A percentile compares a stretch with the other conserved stretches of the same genome.
Conservation (phyloP, 139 green algal genomes). For the Marvania coccoides region DNA sequence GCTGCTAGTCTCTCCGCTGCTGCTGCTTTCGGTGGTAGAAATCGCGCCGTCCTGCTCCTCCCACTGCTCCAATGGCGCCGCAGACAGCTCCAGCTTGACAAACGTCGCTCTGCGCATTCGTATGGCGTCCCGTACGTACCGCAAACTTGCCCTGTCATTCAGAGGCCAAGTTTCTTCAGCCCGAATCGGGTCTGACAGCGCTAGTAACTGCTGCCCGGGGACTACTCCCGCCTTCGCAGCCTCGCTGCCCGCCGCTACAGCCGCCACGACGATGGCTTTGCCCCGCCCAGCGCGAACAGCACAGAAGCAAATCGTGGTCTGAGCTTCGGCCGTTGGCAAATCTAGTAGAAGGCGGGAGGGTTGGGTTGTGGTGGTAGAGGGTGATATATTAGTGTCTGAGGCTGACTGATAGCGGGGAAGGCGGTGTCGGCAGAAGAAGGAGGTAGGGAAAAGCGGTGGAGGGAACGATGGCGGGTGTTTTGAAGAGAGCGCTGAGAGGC, state of each 20-base stretch:
- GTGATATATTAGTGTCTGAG: no score
- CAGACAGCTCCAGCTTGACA: not conserved
- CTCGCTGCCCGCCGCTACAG: not conserved
- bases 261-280: no score
- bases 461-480: no score
- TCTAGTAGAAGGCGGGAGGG: no score
- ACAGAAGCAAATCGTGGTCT: no score
- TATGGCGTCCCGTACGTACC: not conserved
- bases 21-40: not conserved
- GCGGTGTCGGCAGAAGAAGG: no score
- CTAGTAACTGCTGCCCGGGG: conserved; percentile 1
- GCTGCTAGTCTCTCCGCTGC: not conserved
- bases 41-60: not conserved
- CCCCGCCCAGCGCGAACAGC: no score
- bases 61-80: not conserved
- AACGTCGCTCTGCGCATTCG: not conserved
- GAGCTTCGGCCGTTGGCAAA: no score
- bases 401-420: no score
- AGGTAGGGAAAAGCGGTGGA: no score
- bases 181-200: not conserved
- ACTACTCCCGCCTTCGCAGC: not conserved
- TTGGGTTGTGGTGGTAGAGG: no score
- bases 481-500: no score
- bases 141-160: not conserved
- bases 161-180: not conserved